Evolutionary conservation across 2,329 filamentous ascomycete genomes (phyloP).

Genomic region (Ophiostoma ips): DNA sequence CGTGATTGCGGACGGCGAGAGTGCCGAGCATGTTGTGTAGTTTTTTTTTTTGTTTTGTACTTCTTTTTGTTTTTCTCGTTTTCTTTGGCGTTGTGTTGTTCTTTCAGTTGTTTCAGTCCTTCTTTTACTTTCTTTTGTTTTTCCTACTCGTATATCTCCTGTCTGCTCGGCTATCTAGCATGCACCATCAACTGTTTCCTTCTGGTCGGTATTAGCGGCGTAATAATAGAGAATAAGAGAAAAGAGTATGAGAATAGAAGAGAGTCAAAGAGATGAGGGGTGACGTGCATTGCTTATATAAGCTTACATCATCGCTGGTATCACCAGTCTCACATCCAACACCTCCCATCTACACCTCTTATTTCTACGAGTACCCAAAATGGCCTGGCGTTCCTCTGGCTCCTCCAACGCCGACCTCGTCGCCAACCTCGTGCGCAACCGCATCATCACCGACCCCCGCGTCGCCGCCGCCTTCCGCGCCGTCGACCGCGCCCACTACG

Average conservation of each 20-base stretch:
- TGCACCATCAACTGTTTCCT: not conserved
- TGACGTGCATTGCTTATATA: not conserved
- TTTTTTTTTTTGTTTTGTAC: not conserved
- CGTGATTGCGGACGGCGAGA: constrained; percentile 76
- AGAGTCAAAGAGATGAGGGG: no score
- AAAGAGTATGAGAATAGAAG: no score
- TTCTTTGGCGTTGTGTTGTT: not conserved
- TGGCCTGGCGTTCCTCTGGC: constrained; percentile 87
- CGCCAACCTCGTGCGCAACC: constrained; percentile 58
- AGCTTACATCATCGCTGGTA: not conserved
- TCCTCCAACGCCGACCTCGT: constrained; percentile 60
- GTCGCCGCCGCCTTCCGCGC: constrained; percentile 72
- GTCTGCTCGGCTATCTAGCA: not conserved
- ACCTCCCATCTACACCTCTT: not conserved
- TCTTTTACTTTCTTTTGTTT: no score
- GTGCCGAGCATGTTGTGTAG: constrained; percentile 61
- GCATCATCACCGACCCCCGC: constrained; percentile 55
- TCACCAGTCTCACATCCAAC: not conserved
- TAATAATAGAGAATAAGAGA: no score
- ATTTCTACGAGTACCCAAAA: constrained; percentile 24
- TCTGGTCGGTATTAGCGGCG: no score
- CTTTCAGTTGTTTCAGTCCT: no score
- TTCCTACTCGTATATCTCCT: no score
- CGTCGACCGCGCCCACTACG: constrained; percentile 83
- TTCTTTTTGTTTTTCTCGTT: not conserved